Conservation (phyloP, 2,329 filamentous ascomycete genomes). For the Emergomyces orientalis region DNA sequence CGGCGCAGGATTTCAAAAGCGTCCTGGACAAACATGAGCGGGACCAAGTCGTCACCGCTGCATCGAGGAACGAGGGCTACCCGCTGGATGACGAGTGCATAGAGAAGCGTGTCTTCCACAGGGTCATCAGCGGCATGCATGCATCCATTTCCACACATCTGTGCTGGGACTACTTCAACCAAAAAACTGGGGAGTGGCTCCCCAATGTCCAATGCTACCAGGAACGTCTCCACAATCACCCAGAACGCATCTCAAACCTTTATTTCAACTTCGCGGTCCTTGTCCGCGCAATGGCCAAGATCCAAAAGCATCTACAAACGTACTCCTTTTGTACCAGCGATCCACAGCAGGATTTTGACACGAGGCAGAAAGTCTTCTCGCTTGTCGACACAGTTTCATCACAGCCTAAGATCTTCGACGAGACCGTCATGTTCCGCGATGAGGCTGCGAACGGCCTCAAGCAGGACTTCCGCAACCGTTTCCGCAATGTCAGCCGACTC, state of each 20-base stretch:
- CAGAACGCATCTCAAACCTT: conserved; percentile 89
- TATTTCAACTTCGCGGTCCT: conserved; percentile 99
- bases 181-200: conserved; percentile 85
- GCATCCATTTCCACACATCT: conserved; percentile 93
- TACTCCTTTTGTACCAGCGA: conserved; percentile 95
- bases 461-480: conserved; percentile 94
- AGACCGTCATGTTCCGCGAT: conserved; percentile 84
- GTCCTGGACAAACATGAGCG: conserved; percentile 44
- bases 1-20: conserved; percentile 52
- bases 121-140: conserved; percentile 94
- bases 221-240: conserved; percentile 68
- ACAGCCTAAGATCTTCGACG: conserved; percentile 74
- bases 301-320: conserved; percentile 66
- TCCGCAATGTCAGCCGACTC: conserved; percentile 88
- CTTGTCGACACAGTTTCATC: conserved; percentile 63
- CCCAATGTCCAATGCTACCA: conserved; percentile 87
- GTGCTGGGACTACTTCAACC: conserved; percentile 93
- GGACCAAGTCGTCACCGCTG: conserved; percentile 41
- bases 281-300: conserved; percentile 80
- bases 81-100: conserved; percentile 86
- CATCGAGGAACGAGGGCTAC: conserved; percentile 43
- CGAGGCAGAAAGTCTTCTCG: conserved; percentile 69
- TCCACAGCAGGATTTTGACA: conserved; percentile 63
- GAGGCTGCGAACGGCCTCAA: conserved; percentile 62
- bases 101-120: conserved; percentile 97